Conservation (phyloP, 2,329 filamentous ascomycete species). For the Phyllosticta citriasiana region DNA sequence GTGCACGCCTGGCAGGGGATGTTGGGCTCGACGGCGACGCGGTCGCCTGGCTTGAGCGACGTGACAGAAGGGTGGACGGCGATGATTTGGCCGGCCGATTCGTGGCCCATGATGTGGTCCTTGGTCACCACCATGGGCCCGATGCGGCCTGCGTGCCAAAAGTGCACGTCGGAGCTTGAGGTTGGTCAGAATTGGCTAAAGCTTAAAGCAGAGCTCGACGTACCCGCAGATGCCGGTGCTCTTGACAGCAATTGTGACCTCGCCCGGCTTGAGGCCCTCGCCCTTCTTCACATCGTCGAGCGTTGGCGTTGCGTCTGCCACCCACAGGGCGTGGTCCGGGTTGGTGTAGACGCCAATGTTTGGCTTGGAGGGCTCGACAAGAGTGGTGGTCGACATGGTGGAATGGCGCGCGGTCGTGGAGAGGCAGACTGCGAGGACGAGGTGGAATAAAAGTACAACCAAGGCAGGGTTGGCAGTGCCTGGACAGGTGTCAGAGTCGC, state of each 20-base stretch:
- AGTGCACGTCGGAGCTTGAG: constrained; percentile 79
- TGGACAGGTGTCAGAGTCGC: not conserved
- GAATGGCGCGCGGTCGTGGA: not conserved
- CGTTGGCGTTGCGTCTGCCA: constrained; percentile 66
- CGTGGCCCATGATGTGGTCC: constrained; percentile 89
- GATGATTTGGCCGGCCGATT: constrained; percentile 74
- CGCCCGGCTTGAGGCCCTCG: constrained; percentile 63
- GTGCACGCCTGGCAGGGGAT: constrained; percentile 87
- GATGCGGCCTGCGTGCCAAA: constrained; percentile 93
- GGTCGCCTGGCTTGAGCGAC: constrained; percentile 70
- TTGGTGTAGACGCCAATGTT: constrained; percentile 98
- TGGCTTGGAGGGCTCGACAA: constrained; percentile 51
- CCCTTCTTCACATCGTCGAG: constrained; percentile 62
- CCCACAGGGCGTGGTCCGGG: constrained; percentile 83
- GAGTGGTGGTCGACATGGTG: constrained; percentile 22
- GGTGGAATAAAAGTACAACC: not conserved
- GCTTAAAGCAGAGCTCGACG: constrained; percentile 15
- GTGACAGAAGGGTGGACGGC: constrained; percentile 74
- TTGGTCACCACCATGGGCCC: constrained; percentile 88
- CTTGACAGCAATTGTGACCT: constrained; percentile 81
- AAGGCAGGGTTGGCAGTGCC: not conserved
- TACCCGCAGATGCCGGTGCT: constrained; percentile 95
- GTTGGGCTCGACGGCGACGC: constrained; percentile 89
- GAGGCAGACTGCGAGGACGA: not conserved
- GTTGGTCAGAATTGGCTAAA: constrained; percentile 5